Evolutionary conservation across 2,329 filamentous ascomycete species (phyloP).

Genomic region (Trichophyton mentagrophytes): DNA sequence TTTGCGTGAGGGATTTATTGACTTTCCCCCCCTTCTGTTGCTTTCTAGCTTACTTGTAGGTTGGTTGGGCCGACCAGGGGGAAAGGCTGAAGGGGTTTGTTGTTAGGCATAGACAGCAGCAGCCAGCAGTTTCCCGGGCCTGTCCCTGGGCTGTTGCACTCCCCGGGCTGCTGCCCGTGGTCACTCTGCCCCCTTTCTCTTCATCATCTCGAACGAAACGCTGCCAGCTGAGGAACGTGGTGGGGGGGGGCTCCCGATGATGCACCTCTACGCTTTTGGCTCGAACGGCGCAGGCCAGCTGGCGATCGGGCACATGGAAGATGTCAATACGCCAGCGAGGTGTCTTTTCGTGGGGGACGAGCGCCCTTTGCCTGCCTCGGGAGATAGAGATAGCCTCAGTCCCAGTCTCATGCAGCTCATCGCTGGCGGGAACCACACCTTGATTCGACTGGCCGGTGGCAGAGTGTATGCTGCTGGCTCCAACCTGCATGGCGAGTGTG

Average conservation of each 20-base stretch:
- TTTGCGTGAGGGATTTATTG: background rate
- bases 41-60: background rate
- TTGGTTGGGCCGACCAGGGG: background rate
- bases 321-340: conserved; percentile 53
- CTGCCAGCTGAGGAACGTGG: background rate
- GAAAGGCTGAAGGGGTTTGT: background rate
- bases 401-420: conserved; percentile 25
- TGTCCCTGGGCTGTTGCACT: background rate
- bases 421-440: conserved; percentile 77
- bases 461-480: conserved; percentile 55
- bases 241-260: conserved; percentile 8
- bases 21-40: background rate
- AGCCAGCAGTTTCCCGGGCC: background rate
- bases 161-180: background rate
- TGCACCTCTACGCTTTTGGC: conserved; percentile 52
- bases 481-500: conserved; percentile 36
- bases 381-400: background rate
- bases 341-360: conserved; percentile 39
- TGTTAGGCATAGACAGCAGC: background rate
- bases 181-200: background rate
- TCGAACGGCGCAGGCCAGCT: conserved; percentile 69
- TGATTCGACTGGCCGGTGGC: conserved; percentile 52
- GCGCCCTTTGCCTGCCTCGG: conserved; percentile 15
- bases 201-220: background rate
- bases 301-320: conserved; percentile 57